Percentiles rank a stretch among this genome's conserved stretches.
These are phyloP conservation scores for Globisporangium echinulatum DNA, from an alignment of 352 stramenopile genomes.

Conservation along the genomic window DNA sequence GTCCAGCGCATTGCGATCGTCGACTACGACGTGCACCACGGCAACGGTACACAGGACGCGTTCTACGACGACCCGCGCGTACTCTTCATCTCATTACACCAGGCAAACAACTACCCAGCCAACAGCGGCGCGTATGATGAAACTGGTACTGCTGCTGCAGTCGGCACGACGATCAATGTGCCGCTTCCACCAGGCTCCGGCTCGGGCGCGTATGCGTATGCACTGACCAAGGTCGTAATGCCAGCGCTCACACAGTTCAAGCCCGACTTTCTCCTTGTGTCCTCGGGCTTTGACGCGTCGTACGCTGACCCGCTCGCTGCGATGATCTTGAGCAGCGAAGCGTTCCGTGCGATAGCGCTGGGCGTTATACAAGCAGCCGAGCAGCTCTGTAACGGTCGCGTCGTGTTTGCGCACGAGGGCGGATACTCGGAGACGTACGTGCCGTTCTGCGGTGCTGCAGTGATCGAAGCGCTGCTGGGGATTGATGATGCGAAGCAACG, in stretches of 20 bases:
- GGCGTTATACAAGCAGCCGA: slow-evolving; percentile 41
- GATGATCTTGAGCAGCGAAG: slow-evolving; percentile 79
- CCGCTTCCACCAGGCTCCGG: slow-evolving; percentile 78
- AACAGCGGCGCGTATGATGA: slow-evolving; percentile 40
- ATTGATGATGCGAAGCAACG: slow-evolving; percentile 34
- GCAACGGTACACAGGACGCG: slow-evolving; percentile 93
- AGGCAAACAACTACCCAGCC: slow-evolving; percentile 79
- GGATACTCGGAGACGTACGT: slow-evolving; percentile 87
- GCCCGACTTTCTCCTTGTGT: slow-evolving; percentile 76
- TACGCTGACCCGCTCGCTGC: slow-evolving; percentile 75
- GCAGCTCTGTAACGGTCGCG: slow-evolving; percentile 35
- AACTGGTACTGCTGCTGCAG: slow-evolving; percentile 27
- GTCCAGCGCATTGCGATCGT: slow-evolving; percentile 91
- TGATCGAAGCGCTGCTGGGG: slow-evolving; percentile 66
- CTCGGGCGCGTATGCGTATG: slow-evolving; percentile 57
- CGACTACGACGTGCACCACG: slow-evolving; percentile 95
- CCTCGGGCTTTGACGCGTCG: slow-evolving; percentile 70
- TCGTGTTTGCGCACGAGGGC: slow-evolving; percentile 77
- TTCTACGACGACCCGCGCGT: slow-evolving; percentile 74
- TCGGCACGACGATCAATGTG: slow-evolving; percentile 78
- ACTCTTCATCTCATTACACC: slow-evolving; percentile 75
- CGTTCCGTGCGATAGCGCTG: slow-evolving; percentile 61
- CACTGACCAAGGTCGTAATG: slow-evolving; percentile 60
- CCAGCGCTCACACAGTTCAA: slow-evolving; percentile 63
- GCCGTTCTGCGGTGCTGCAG: slow-evolving; percentile 83